Evolutionary conservation across 257 asterid species (phyloP).

Genomic region (Coffea eugenioides): DNA sequence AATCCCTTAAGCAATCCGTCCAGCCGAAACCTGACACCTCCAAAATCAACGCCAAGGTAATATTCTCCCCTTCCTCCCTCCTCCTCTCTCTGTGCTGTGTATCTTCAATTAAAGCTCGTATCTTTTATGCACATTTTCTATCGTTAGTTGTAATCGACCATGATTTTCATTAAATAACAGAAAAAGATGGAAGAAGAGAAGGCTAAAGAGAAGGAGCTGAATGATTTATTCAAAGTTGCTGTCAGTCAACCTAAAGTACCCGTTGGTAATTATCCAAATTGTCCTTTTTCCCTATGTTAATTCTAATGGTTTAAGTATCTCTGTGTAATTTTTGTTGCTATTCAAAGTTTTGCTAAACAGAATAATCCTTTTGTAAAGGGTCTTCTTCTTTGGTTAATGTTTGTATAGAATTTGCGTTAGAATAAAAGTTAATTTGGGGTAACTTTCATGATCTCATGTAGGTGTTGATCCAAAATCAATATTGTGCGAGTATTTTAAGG

Average conservation of each 20-base stretch:
- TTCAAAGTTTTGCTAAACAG: too few relatives aligned
- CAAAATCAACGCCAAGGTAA: conserved; percentile 72
- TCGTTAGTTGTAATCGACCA: conserved; percentile 11
- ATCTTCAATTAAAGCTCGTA: not conserved
- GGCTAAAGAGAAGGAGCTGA: conserved; percentile 88
- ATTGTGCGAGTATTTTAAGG: conserved; percentile 80
- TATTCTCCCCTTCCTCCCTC: not conserved
- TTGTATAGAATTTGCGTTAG: not conserved
- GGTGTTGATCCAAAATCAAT: conserved; percentile 96
- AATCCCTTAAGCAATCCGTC: conserved; percentile 68
- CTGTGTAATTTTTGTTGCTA: not conserved
- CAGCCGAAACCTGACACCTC: conserved; percentile 69
- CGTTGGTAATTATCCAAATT: conserved; percentile 45
- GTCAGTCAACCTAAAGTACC: conserved; percentile 96
- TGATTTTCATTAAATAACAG: conserved; percentile 37
- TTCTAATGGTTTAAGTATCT: not conserved
- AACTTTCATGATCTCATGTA: conserved; percentile 17
- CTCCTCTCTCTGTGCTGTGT: not conserved
- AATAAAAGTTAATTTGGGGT: not conserved
- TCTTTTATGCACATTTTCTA: not conserved
- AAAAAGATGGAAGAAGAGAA: conserved; percentile 96
- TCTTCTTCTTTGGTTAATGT: not conserved
- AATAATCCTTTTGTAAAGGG: not conserved
- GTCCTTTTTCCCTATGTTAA: not conserved
- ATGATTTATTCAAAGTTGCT: conserved; percentile 80